Evolutionary conservation across 2,329 filamentous ascomycete species (phyloP), one percentile per base, ranked within the genome.

Genomic region (Cadophora luteo-olivacea): DNA sequence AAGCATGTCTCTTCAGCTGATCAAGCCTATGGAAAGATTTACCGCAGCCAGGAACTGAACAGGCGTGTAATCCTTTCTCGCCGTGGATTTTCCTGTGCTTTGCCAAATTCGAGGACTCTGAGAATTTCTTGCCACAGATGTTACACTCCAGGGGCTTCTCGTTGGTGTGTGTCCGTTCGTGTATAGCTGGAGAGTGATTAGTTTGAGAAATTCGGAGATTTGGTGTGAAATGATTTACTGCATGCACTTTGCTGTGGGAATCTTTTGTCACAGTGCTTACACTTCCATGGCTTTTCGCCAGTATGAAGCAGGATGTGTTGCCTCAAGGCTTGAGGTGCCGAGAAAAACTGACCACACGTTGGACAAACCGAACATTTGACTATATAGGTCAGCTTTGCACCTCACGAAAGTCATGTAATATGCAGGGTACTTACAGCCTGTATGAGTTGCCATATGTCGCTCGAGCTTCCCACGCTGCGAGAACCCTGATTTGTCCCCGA

Each of bases 281-380:
- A 92, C 51, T 83, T 79, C 79, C 87, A 89, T 32, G 89, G 89
- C 70, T 87, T 89, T 69, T 87, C 85, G 49, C 88, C 87, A 0
- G 88, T 89, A 74, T 92, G 90, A 1, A 86, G 90, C 22, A 89
- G 85, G 75, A 87, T 83, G 73, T 92, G 90, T 75, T 91, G 89
- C 52, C 87, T 85, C 7, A 92, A 82, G 0, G 90, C 87, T 76
- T 92, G 89, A 72, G 89, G 87, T 1, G 89, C 89, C 0, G 89
- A 91, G 74, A 92, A 88, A 3, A 81, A 81, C 67, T 86, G 81
- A 11, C 82, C 81, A 73, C 90, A 92, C 24, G 82, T 80, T 19
- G 63, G 58, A 45, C 63, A 69, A 1, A 80, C 75, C 70, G 88
- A 91, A 55, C 82, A 67, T 67, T 67, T 67, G 65, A 67, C 65